A percentile compares a stretch with the other conserved stretches of the same genome.
These are phyloP conservation scores for Colletotrichum liaoningense DNA, from an alignment of 2,329 filamentous ascomycete genomes.

Conservation along the genomic window DNA sequence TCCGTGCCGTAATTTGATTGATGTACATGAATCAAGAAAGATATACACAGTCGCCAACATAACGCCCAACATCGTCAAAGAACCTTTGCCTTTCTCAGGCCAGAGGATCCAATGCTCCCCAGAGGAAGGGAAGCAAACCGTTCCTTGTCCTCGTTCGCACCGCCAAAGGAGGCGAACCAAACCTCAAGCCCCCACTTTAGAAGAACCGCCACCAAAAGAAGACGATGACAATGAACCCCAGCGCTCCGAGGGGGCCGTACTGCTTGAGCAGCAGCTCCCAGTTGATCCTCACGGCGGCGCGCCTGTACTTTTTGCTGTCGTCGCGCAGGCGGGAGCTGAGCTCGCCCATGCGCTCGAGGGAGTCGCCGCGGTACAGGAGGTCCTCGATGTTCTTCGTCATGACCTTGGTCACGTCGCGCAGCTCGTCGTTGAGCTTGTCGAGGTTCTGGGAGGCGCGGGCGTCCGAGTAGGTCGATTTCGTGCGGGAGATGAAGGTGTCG, in stretches of 20 bases:
- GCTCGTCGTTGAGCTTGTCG: slow-evolving; percentile 94
- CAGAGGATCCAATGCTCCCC: neutral
- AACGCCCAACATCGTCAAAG: neutral
- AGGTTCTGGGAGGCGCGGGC: slow-evolving; percentile 91
- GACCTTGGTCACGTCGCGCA: slow-evolving; percentile 97
- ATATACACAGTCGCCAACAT: neutral
- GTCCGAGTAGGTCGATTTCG: slow-evolving; percentile 94
- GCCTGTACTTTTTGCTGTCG: slow-evolving; percentile 93
- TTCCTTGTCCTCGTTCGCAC: neutral
- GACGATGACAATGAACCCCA: slow-evolving; percentile 84
- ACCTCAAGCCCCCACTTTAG: slow-evolving; percentile 51
- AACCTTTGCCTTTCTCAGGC: neutral
- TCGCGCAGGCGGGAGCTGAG: slow-evolving; percentile 88
- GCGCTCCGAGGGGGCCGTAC: slow-evolving; percentile 89
- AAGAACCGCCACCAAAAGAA: slow-evolving; percentile 97
- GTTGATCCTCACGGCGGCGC: slow-evolving; percentile 94
- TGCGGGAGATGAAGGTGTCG: slow-evolving; percentile 94
- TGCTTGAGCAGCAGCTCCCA: slow-evolving; percentile 97
- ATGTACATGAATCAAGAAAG: slow-evolving; percentile 1
- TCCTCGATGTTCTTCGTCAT: slow-evolving; percentile 99
- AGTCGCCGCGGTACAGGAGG: slow-evolving; percentile 92
- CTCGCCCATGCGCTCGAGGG: slow-evolving; percentile 96
- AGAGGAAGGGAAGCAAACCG: neutral
- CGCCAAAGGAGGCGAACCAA: neutral
- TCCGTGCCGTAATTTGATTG: neutral